Evolutionary conservation across 768 basidiomycete species (phyloP).

Genomic region (Hydnomerulius pinastri): DNA sequence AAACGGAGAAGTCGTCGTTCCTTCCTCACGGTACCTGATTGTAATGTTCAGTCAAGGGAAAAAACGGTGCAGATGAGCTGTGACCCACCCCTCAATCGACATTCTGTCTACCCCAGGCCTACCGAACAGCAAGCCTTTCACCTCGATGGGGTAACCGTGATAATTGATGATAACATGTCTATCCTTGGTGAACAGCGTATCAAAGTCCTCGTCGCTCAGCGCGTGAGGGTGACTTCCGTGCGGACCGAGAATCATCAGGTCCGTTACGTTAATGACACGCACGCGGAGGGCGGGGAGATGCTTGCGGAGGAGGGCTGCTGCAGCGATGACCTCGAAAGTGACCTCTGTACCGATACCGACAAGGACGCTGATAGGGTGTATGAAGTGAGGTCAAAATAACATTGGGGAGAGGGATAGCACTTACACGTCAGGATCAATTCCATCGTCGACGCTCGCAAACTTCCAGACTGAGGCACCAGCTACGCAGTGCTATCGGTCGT

Average conservation of each 20-base stretch:
- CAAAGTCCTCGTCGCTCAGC: slow-evolving; percentile 60
- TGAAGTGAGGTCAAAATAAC: not conserved
- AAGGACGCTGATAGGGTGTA: slow-evolving; percentile 52
- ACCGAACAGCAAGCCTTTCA: slow-evolving; percentile 66
- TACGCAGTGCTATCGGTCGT: slow-evolving; percentile 64
- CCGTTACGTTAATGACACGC: slow-evolving; percentile 87
- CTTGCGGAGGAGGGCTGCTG: slow-evolving; percentile 75
- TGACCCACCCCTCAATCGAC: slow-evolving; percentile 50
- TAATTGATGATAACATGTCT: slow-evolving; percentile 78
- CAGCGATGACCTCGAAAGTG: slow-evolving; percentile 87
- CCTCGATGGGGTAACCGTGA: slow-evolving; percentile 77
- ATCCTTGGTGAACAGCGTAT: slow-evolving; percentile 71
- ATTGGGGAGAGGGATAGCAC: slow-evolving; percentile 16
- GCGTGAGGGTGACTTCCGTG: slow-evolving; percentile 78
- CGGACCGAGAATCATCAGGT: slow-evolving; percentile 79
- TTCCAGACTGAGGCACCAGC: slow-evolving; percentile 89
- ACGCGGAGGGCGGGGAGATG: slow-evolving; percentile 72
- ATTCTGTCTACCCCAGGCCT: slow-evolving; percentile 51
- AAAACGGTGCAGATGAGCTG: too few relatives aligned
- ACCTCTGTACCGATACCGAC: slow-evolving; percentile 88
- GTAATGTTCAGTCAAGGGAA: not conserved
- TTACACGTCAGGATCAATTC: slow-evolving; percentile 70
- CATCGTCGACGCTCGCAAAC: slow-evolving; percentile 74
- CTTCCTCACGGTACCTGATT: slow-evolving; percentile 61
- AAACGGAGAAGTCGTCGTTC: slow-evolving; percentile 83